These are phyloP conservation scores for Phialemoniopsis sp. DNA, from an alignment of 2,329 filamentous ascomycete species.

Conservation along the genomic window DNA sequence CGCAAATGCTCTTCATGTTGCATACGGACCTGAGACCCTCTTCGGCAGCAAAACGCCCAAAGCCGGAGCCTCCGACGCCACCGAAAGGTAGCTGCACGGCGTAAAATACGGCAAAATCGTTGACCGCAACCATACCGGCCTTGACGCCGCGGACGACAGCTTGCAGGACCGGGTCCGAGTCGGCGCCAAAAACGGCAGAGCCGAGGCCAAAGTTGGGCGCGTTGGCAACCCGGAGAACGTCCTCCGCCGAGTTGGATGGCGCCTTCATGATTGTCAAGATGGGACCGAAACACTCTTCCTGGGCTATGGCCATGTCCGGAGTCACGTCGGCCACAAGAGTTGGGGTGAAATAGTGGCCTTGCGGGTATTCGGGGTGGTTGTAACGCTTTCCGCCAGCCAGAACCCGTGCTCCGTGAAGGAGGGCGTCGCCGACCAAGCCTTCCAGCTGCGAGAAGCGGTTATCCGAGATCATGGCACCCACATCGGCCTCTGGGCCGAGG, in stretches of 20 bases:
- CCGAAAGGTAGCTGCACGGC: constrained; percentile 94
- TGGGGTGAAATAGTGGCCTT: constrained; percentile 87
- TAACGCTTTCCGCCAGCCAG: constrained; percentile 74
- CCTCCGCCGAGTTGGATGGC: constrained; percentile 47
- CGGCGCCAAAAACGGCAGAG: constrained; percentile 78
- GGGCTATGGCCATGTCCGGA: constrained; percentile 78
- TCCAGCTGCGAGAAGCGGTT: constrained; percentile 74
- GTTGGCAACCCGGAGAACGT: constrained; percentile 78
- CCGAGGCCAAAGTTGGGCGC: constrained; percentile 82
- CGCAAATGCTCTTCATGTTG: constrained; percentile 82
- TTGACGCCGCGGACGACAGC: constrained; percentile 65
- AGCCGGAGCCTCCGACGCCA: constrained; percentile 82
- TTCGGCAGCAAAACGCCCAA: constrained; percentile 87
- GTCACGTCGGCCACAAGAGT: constrained; percentile 91
- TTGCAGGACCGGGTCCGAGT: constrained; percentile 54
- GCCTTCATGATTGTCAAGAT: constrained; percentile 83
- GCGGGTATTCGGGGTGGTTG: constrained; percentile 66
- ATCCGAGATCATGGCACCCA: constrained; percentile 86
- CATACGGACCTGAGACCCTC: constrained; percentile 83
- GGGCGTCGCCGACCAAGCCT: constrained; percentile 70
- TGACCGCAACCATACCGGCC: constrained; percentile 88
- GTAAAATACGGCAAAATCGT: constrained; percentile 93
- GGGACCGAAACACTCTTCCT: constrained; percentile 89
- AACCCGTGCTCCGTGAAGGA: constrained; percentile 73
- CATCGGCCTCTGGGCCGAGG: constrained; percentile 70